These are phyloP conservation scores for Fusarium scirpi DNA, from an alignment of 2,329 filamentous ascomycete genomes.

Conservation along the genomic window DNA sequence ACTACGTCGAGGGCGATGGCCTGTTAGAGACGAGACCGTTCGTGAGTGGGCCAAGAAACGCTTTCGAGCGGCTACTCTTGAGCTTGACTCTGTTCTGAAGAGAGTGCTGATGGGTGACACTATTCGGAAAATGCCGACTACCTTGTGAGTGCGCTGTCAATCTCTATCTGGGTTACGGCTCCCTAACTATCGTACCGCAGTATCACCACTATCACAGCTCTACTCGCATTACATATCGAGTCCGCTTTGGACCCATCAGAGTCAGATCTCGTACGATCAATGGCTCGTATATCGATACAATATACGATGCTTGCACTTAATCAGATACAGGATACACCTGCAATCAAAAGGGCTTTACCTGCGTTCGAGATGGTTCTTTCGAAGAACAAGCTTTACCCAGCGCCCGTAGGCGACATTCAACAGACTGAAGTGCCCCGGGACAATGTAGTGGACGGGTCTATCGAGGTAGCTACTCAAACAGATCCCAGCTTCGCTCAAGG, in stretches of 20 bases:
- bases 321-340: not conserved
- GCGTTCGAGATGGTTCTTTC: constrained; percentile 19
- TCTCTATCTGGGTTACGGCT: too few relatives aligned
- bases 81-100: constrained; percentile 25
- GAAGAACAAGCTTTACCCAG: constrained; percentile 8
- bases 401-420: fast-evolving
- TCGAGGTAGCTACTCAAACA: fast-evolving
- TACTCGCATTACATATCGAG: constrained; percentile 8
- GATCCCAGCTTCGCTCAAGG: not conserved
- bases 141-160: not conserved
- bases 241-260: constrained; percentile 5
- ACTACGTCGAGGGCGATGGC: constrained; percentile 16
- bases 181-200: fast-evolving
- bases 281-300: constrained; percentile 17
- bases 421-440: not conserved
- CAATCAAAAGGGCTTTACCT: constrained; percentile 13
- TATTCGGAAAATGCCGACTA: constrained; percentile 3
- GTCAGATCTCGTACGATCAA: not conserved
- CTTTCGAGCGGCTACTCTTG: constrained; percentile 18
- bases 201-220: constrained; percentile 7
- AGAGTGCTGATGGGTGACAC: constrained; percentile 12
- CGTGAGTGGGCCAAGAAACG: constrained; percentile 27
- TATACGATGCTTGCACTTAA: constrained; percentile 8
- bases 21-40: not conserved
- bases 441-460: fast-evolving